Base-by-base conservation (phyloP, 257 asterid species). In the Rehmannia glutinosa region DNA sequence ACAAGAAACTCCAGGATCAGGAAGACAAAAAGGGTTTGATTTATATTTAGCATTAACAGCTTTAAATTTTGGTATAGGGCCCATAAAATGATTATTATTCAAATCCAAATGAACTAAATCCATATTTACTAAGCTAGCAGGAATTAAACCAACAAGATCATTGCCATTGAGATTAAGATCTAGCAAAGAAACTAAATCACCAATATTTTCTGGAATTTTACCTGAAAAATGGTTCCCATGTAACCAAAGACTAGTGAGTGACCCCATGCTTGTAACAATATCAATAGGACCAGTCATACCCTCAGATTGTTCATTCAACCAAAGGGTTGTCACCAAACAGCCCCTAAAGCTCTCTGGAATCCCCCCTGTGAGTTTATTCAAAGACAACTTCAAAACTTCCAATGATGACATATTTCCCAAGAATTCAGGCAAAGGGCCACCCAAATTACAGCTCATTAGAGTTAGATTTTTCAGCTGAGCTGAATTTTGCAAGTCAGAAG, bases 201-300 rank as follows among this genome's bases (percentile, higher is more conserved):
- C 91, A 20, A 91, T 83, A 24, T 68, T 78, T 20, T 38, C 64
- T 0, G 96, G 97, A 65, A 91, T 86, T 80, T 81, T 85, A 78
- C 97, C 97, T 17, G 95, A 84, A 65, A 88, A 91, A 20, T 56
- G 80, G 54, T 91, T 91, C 74, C 97, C 95, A 27, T 91, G 97
- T 5, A 91, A 87, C 97, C 97, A 91, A 39, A 91, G 76, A 65
- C 86, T 85, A 13, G 88, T 78, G 73, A 86, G 88, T 6, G 96
- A 86, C 6, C 3, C 62, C 96, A 91, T 83, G 4, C 76, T 76
- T 3, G 87, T 50, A 3, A 83, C 78, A 0, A 82, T 50, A 66
- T 86, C 95, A 16, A 91, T 88, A 15, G 91, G 73, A 35, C 97
- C 97, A 1, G 78, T 77, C 91, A 91, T 82, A 0, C 90, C 90